Evolutionary conservation across 2,329 filamentous ascomycete species (phyloP), one percentile per base, ranked within the genome.

Genomic region (Rhexocercosporidium sp.): DNA sequence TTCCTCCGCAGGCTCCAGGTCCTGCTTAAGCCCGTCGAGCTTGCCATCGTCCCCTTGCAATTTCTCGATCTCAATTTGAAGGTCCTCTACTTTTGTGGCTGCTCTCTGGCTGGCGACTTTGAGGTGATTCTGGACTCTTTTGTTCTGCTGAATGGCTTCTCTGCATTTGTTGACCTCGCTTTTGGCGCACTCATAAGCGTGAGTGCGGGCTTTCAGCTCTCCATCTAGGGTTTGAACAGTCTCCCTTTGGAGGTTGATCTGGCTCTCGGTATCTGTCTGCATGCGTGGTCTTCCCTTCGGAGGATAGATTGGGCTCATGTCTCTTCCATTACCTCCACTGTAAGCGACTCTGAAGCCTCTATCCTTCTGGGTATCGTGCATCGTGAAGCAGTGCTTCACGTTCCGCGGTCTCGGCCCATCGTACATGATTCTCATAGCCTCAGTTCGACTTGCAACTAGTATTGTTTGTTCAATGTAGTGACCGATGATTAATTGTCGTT

Each of bases 381-480:
- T 85, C 64, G 88, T 86, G 67, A 96, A 88, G 72, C 92, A 95
- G 65, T 88, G 86, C 62, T 83, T 86, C 12, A 95, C 92, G 70
- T 97, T 95, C 16, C 80, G 83, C 0, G 90, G 88, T 54, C 59
- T 82, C 47, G 81, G 81, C 25, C 82, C 83, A 62, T 85, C 83
- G 68, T 91, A 88, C 85, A 97, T 92, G 54, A 92, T 85, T 3
- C 83, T 80, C 51, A 90, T 83, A 0, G 90, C 96, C 65, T 92
- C 86, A 1, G 83, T 78, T 31, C 92, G 83, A 34, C 90, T 83
- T 64, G 89, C 83, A 63, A 97, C 88, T 0, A 99, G 83, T 6
- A 97, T 87, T 8, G 90, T 88, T 77, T 97, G 94, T 69, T 99
- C 96, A 62, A 97, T 93, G 7, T 82, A 81, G 72, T 93, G 86